Evolutionary conservation across 805 yeast species (phyloP), one percentile per base, ranked within the genome.

Genomic region (Debaryomyces prosopidis): DNA sequence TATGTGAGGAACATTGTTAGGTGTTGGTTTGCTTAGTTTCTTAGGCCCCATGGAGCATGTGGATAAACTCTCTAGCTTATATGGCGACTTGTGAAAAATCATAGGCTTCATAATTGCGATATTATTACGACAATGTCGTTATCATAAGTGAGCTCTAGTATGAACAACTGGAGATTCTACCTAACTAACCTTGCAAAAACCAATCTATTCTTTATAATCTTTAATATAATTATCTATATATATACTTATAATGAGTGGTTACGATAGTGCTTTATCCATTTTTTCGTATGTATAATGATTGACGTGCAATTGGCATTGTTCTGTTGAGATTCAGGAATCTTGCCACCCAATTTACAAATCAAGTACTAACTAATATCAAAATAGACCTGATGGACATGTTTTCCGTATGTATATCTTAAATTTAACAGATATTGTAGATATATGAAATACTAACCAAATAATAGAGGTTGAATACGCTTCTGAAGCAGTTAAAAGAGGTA

Each of bases 241-340:
- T 30, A 19, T 37, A 30, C 19, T 36, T 20, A 55, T 14, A 38
- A 92, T 92, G 99, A 89, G 97, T 79, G 98, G 99, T 51, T 92
- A 92, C 96, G 99, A 92, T 71, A 84, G 98, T 80, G 99, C 99
- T 46, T 80, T 92, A 59, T 91, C 97, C 51, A 95, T 92, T 68
- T 92, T 92, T 75, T 89, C 96, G 85, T 86, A 81, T 57, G 91
- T 82, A 33, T 35, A 20, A 18, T 23, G 33, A 20, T 12, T 33
- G 36, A 14, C 2, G 12, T 3, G 33, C 46, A 38, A 42, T 40
- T 31, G 39, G 9, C 15, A 27, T 20, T 18, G 12, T 28, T 31
- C 8, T 23, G 18, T 23, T 20, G 16, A n/a, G 12, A 36, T 39
- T 44, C 18, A 26, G 15, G 31, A 39, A 36, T 18, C 30, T 50